Base-by-base conservation (phyloP, 805 yeast species). In the Ogataea paraovalis region DNA sequence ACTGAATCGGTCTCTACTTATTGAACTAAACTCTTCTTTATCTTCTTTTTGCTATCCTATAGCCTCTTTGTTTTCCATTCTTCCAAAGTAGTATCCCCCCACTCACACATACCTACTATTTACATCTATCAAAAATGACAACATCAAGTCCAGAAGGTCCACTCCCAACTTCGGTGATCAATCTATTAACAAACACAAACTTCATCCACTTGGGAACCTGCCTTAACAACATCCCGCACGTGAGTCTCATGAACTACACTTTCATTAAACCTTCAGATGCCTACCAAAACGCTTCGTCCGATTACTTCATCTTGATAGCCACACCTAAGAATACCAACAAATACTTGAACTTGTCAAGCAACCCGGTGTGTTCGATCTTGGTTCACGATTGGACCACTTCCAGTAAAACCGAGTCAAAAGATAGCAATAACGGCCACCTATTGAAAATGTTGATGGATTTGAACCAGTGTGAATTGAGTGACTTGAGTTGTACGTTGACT, bases 161-260 rank as follows among this genome's bases (percentile, higher is more conserved):
- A 44, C 48, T 68, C 12, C 70, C 72, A 2, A 55, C 57, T 1
- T 52, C 61, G 13, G 70, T 79, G 16, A 49, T 70, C 19, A 61
- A 69, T 12, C 68, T 85, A 34, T 71, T 86, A 33, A 73, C 79
- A 49, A 72, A 77, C 13, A 83, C 88, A 10, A 76, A 83, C 52
- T 85, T 80, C 64, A 80, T 91, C 36, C 97, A 91, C 64, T 72
- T 91, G 41, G 97, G 92, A 2, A 92, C 98, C 2, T 79, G 89
- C 49, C 70, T 64, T 9, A 51, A 64, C 8, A 76, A 87, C 39
- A 66, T 80, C 40, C 98, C 98, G 5, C 94, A 91, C 51, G 96
- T 90, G 3, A 79, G 94, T 18, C 73, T 92, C 53, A 92, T 92
- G 98, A 92, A 88, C 67, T 92, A 87, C 66, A 82, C 91, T 3